Evolutionary conservation across 768 basidiomycete species (phyloP).

Genomic region (Tephrocybe rancida): DNA sequence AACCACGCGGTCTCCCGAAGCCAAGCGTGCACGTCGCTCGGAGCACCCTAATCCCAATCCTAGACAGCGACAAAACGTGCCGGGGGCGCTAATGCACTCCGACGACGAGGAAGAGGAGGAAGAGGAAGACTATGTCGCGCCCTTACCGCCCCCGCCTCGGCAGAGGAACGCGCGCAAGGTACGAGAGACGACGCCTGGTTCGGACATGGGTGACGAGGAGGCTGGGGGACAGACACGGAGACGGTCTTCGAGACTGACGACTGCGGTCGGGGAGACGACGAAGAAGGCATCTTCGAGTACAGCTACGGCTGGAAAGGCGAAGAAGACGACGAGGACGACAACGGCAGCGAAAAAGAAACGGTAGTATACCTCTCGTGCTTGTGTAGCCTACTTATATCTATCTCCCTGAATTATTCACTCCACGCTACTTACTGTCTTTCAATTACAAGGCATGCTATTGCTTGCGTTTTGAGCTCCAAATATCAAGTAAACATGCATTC

Average conservation of each 20-base stretch:
- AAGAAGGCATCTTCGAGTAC: conserved; percentile 13
- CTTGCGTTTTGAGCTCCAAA: no score
- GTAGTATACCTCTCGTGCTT: conserved; percentile 3
- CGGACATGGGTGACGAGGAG: conserved; percentile 33
- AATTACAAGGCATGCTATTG: no score
- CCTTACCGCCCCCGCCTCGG: conserved; percentile 33
- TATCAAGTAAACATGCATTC: no score
- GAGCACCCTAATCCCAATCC: conserved; percentile 3
- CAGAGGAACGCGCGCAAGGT: conserved; percentile 25
- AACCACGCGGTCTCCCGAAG: background rate
- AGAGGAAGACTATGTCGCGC: conserved; percentile 27
- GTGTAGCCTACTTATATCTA: no score
- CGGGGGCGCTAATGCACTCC: conserved; percentile 45
- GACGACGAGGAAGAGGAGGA: conserved; percentile 31
- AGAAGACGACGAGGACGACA: conserved; percentile 15
- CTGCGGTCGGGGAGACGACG: conserved; percentile 26
- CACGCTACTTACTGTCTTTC: no score
- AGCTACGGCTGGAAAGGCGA: conserved; percentile 22
- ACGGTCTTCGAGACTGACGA: conserved; percentile 45
- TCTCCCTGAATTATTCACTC: no score
- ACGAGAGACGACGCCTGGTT: conserved; percentile 30
- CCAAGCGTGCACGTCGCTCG: conserved; percentile 4
- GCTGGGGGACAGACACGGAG: conserved; percentile 40
- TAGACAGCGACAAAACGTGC: conserved; percentile 34
- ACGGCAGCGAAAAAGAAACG: conserved; percentile 20